Percentiles rank a stretch among this genome's conserved stretches.
phyloP scores from a whole-genome alignment of 2,329 filamentous ascomycete species.

The Cephalotrichum gorgonifer region DNA sequence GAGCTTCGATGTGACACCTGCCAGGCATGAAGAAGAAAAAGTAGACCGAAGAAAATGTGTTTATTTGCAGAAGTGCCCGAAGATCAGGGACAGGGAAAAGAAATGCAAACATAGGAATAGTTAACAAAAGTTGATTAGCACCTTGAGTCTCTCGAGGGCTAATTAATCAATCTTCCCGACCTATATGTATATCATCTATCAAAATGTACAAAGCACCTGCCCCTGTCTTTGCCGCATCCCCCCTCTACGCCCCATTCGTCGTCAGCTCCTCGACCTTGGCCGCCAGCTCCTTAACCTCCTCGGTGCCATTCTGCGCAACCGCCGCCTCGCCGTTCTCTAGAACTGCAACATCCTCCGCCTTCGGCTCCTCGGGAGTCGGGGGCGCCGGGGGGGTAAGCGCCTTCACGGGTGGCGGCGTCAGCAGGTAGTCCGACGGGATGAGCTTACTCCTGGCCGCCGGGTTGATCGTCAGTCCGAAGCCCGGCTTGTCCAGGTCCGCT shows the following conservation, averaged over 20 bases:
- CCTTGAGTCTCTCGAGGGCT: too few relatives aligned
- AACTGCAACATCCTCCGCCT: neutral
- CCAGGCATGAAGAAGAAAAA: too few relatives aligned
- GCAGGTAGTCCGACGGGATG: slow-evolving; percentile 62
- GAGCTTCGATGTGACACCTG: too few relatives aligned
- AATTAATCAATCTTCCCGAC: too few relatives aligned
- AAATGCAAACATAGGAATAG: too few relatives aligned
- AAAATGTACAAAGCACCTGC: too few relatives aligned
- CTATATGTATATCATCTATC: neutral
- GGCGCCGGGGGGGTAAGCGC: slow-evolving; percentile 23
- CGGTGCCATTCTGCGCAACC: slow-evolving; percentile 1
- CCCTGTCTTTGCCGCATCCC: too few relatives aligned
- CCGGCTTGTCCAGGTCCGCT: slow-evolving; percentile 73
- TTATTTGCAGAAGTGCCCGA: too few relatives aligned
- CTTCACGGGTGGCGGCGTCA: slow-evolving; percentile 54
- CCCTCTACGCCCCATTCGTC: neutral
- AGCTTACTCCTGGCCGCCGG: slow-evolving; percentile 60
- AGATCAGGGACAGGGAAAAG: too few relatives aligned
- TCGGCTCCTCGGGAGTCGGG: neutral
- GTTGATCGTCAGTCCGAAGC: slow-evolving; percentile 82
- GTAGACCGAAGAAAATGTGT: too few relatives aligned
- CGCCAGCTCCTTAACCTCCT: neutral
- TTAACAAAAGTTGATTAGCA: too few relatives aligned
- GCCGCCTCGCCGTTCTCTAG: slow-evolving; percentile 7
- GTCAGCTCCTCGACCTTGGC: neutral